phyloP scores from a whole-genome alignment of 164 flowering plant genomes.

The grape (Vitis vinifera) region DNA sequence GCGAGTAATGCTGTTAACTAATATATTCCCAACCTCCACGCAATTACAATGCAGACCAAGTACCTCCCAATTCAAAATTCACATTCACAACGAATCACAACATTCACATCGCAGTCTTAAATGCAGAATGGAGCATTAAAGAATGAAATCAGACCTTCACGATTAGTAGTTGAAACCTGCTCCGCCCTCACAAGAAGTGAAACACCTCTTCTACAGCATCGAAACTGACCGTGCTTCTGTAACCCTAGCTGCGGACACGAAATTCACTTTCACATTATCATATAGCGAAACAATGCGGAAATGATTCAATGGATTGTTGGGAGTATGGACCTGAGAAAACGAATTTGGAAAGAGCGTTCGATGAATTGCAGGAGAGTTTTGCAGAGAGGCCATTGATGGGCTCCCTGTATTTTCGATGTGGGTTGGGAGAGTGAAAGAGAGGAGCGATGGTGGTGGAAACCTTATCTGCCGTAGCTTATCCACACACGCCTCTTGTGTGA shows the following conservation, averaged over 20 bases:
- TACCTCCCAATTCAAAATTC: no score
- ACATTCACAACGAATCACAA: no score
- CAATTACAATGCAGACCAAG: no score
- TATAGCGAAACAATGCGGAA: no score
- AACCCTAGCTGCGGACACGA: slow-evolving; percentile 29
- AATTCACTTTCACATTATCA: not conserved
- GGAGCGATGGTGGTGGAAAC: slow-evolving; percentile 7
- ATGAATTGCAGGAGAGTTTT: slow-evolving; percentile 41
- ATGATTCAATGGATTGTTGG: no score
- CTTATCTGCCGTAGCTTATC: not conserved
- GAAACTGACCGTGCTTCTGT: slow-evolving; percentile 24
- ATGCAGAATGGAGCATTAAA: not conserved
- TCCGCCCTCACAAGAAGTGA: slow-evolving; percentile 44
- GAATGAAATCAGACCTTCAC: slow-evolving; percentile 32
- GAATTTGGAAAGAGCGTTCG: slow-evolving; percentile 33
- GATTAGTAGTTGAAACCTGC: slow-evolving; percentile 25
- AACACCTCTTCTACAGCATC: slow-evolving; percentile 33
- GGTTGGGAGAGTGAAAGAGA: no score
- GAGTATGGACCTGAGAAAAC: slow-evolving; percentile 35
- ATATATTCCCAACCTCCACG: no score
- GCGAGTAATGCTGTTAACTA: no score
- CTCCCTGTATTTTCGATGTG: no score
- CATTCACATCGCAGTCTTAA: no score
- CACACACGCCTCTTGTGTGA: no score
- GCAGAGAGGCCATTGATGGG: slow-evolving; percentile 49